Conservation (phyloP, 2,329 filamentous ascomycete species). For the Xylariaceae sp. region DNA sequence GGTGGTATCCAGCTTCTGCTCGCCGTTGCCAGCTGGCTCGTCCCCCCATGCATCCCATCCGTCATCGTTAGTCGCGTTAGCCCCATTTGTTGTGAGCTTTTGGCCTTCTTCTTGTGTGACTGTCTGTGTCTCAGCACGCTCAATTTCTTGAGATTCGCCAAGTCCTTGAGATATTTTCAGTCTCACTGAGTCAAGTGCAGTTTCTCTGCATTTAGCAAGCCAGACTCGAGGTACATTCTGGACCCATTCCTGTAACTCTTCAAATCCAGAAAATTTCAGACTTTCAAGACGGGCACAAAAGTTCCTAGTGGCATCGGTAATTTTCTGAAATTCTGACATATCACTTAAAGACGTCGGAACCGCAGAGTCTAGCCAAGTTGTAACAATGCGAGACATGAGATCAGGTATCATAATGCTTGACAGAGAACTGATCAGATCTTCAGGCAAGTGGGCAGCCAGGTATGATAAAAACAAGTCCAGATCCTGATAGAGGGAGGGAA, state of each 20-base stretch:
- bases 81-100: slow-evolving; percentile 56
- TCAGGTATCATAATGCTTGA: slow-evolving; percentile 68
- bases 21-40: slow-evolving; percentile 41
- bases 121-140: slow-evolving; percentile 80
- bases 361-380: slow-evolving; percentile 70
- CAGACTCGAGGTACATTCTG: slow-evolving; percentile 77
- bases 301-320: slow-evolving; percentile 60
- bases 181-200: slow-evolving; percentile 72
- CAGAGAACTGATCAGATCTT: slow-evolving; percentile 57
- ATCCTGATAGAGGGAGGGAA: slow-evolving; percentile 53
- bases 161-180: slow-evolving; percentile 65
- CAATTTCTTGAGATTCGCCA: slow-evolving; percentile 66
- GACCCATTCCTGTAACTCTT: slow-evolving; percentile 74
- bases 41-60: slow-evolving; percentile 86
- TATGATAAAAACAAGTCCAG: slow-evolving; percentile 52
- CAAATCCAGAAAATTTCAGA: slow-evolving; percentile 60
- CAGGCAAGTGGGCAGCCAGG: slow-evolving; percentile 50
- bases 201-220: slow-evolving; percentile 80
- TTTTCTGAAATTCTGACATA: slow-evolving; percentile 68
- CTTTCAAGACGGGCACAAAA: slow-evolving; percentile 64
- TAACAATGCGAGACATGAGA: slow-evolving; percentile 66
- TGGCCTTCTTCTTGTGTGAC: slow-evolving; percentile 66
- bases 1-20: slow-evolving; percentile 13
- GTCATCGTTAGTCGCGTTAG: slow-evolving; percentile 41
- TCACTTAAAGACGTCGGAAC: slow-evolving; percentile 73